Percentiles rank a stretch among this genome's conserved stretches.
These are phyloP conservation scores for Venturiaceae sp. DNA, from an alignment of 2,329 filamentous ascomycete species.

Conservation along the genomic window DNA sequence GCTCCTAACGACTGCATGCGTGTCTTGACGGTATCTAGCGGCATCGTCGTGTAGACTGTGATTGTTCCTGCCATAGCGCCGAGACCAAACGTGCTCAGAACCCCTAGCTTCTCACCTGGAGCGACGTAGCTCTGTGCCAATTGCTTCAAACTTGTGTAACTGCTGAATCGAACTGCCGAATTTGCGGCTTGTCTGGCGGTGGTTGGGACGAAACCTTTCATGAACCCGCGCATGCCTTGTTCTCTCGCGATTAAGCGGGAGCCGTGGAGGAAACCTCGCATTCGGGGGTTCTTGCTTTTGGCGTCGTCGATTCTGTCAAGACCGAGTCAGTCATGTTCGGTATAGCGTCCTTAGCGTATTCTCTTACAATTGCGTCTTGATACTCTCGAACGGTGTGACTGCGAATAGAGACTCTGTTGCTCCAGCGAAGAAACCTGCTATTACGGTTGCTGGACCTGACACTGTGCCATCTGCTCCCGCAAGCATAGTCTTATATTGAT, in stretches of 20 bases:
- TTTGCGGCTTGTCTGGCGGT: constrained; percentile 93
- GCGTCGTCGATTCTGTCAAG: constrained; percentile 74
- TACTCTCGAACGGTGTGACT: constrained; percentile 94
- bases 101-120: constrained; percentile 88
- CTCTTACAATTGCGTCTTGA: constrained; percentile 77
- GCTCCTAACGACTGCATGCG: constrained; percentile 96
- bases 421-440: constrained; percentile 89
- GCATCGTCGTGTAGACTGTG: constrained; percentile 66
- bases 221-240: constrained; percentile 82
- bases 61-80: constrained; percentile 83
- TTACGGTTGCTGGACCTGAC: constrained; percentile 79
- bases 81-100: constrained; percentile 79
- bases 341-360: background rate
- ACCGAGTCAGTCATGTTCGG: background rate
- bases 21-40: constrained; percentile 91
- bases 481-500: constrained; percentile 80
- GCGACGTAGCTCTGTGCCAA: constrained; percentile 85
- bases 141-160: constrained; percentile 85
- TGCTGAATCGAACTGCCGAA: constrained; percentile 80
- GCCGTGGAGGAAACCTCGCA: constrained; percentile 88
- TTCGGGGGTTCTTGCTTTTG: constrained; percentile 73
- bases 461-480: constrained; percentile 80
- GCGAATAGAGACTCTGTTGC: constrained; percentile 89
- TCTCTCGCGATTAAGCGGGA: constrained; percentile 80
- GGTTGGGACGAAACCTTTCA: constrained; percentile 93